Conservation (phyloP, 1,284 basidiomycete genomes). For the Boletus smithii region DNA sequence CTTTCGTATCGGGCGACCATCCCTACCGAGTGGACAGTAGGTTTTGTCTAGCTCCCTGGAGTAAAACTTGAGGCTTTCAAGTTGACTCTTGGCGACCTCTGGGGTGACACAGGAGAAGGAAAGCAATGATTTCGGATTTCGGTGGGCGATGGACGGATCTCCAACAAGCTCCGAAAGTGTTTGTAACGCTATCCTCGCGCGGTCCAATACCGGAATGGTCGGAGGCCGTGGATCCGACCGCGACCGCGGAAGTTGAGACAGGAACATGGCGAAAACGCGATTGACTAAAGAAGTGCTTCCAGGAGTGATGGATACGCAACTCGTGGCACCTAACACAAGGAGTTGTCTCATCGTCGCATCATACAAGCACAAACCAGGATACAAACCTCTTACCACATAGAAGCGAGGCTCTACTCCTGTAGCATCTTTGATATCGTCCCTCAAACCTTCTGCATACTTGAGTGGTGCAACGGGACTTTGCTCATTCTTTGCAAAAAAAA, state of each 20-base stretch:
- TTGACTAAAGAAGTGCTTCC: conserved; percentile 62
- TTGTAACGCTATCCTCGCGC: conserved; percentile 52
- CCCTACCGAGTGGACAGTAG: conserved; percentile 55
- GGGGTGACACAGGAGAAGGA: conserved; percentile 65
- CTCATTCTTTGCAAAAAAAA: conserved; percentile 48
- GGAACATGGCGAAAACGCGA: conserved; percentile 59
- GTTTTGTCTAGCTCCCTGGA: conserved; percentile 44
- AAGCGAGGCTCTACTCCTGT: conserved; percentile 46
- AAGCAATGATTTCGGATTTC: conserved; percentile 56
- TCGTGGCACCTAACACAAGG: conserved; percentile 25
- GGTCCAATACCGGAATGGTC: conserved; percentile 35
- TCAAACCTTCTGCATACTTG: conserved; percentile 54
- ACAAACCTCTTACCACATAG: conserved; percentile 62
- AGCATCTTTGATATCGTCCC: conserved; percentile 47
- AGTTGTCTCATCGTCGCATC: conserved; percentile 1
- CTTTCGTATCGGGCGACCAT: conserved; percentile 61
- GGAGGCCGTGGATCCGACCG: conserved; percentile 46
- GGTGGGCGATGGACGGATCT: conserved; percentile 45
- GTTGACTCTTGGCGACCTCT: conserved; percentile 51
- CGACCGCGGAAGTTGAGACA: conserved; percentile 48
- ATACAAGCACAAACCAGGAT: conserved; percentile 34
- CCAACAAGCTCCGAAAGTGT: conserved; percentile 50
- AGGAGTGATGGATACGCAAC: conserved; percentile 26
- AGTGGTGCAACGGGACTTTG: conserved; percentile 52
- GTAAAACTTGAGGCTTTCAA: conserved; percentile 46